Percentiles rank a stretch among this genome's conserved stretches.
These are phyloP conservation scores for Cystofilobasidium ferigula DNA, from an alignment of 768 basidiomycete species.

Conservation along the genomic window DNA sequence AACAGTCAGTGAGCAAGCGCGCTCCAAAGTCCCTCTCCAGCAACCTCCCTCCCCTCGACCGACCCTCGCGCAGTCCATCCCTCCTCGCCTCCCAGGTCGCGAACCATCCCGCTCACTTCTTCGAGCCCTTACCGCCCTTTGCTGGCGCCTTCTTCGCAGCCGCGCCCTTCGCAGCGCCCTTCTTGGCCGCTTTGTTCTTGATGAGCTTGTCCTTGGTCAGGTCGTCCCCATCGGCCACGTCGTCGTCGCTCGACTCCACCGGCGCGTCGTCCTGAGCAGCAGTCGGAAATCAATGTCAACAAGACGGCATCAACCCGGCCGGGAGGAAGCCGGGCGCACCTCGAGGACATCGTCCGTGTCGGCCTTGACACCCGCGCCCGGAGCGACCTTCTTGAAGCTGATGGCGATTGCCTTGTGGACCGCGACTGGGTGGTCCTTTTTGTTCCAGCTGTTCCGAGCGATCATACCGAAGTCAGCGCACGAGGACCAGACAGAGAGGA, in stretches of 20 bases:
- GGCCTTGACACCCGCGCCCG: slow-evolving; percentile 56
- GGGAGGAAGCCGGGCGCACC: slow-evolving; percentile 49
- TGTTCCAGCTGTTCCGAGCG: slow-evolving; percentile 60
- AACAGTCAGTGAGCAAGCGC: too few relatives aligned
- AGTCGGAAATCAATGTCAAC: neutral
- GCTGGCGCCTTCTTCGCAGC: neutral
- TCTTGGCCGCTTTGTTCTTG: slow-evolving; percentile 30
- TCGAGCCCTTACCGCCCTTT: neutral
- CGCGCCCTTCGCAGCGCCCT: slow-evolving; percentile 19
- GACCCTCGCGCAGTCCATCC: too few relatives aligned
- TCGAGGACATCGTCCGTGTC: slow-evolving; percentile 89
- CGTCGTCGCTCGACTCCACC: slow-evolving; percentile 27
- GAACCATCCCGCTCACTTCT: too few relatives aligned
- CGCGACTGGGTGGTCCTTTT: slow-evolving; percentile 78
- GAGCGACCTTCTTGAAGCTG: slow-evolving; percentile 63
- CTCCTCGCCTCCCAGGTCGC: too few relatives aligned
- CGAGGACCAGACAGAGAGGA: neutral
- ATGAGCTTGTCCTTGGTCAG: slow-evolving; percentile 38
- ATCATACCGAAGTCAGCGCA: neutral
- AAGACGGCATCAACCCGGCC: neutral
- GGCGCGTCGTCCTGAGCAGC: slow-evolving; percentile 38
- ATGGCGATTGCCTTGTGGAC: slow-evolving; percentile 83
- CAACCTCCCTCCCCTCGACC: too few relatives aligned
- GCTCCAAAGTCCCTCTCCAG: too few relatives aligned
- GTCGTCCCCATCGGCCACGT: slow-evolving; percentile 38